Evolutionary conservation across 345 rosid genomes (phyloP), one percentile per base, ranked within the genome.

Genomic region (Kandelia obovata): DNA sequence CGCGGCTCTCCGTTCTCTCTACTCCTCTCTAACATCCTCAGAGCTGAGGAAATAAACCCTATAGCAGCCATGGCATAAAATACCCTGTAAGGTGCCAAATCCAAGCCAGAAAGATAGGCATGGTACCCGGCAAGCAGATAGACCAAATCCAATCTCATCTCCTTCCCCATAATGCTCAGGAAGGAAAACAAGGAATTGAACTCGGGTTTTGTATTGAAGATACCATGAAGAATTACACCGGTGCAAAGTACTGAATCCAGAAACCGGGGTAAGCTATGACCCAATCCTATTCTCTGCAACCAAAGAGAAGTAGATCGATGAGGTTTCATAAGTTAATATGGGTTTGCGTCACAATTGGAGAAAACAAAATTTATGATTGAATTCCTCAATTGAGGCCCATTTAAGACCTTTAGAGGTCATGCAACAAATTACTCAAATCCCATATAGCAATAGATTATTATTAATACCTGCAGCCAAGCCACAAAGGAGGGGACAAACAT

Each of bases 401-500:
- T 68, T 32, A 27, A 43, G 63, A 68, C 49, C 10, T 35, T 1
- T 23, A 53, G 25, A 66, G 55, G 57, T 60, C 55, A 37, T n/a
- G 57, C 16, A 6, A 20, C 27, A 20, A 15, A 35, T 1, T 58
- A 16, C 11, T 53, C 19, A 9, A 15, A 49, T 49, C 56, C 8
- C 25, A 56, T 23, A 25, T 34, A n/a, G 35, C 49, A 74, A 71
- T 6, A 17, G 26, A 59, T 31, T 20, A 46, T 37, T 65, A 73
- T 17, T 64, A 31, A 37, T 86, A 95, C 99, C 98, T 95, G 96
- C 75, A 87, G 79, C 96, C 96, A 92, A 61, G 99, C 96, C 6
- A 79, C 82, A 27, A 95, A 83, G 52, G 99, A 92, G 60, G 99
- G 99, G 53, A 81, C 89, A 65, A 95, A 86, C 99, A 95, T 95